Evolutionary conservation across 2,329 filamentous ascomycete genomes (phyloP).

Genomic region (Penicillium vulpinum): DNA sequence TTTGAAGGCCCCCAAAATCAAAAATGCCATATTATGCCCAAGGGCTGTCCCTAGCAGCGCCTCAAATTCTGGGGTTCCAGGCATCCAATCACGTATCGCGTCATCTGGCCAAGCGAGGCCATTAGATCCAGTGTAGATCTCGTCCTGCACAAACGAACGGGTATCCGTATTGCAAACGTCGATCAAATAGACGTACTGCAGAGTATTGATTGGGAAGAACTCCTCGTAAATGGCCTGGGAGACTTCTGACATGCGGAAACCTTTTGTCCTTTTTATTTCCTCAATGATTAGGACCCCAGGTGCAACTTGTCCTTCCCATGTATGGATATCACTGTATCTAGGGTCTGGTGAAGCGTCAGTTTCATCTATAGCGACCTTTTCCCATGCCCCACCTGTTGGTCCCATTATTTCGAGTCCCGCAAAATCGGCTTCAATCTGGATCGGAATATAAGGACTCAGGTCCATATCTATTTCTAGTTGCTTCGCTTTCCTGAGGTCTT

Average conservation of each 20-base stretch:
- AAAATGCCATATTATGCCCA: neutral
- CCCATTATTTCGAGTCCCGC: neutral
- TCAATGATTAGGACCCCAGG: neutral
- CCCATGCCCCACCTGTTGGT: neutral
- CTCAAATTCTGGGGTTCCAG: constrained; percentile 2
- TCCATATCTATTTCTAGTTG: neutral
- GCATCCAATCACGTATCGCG: neutral
- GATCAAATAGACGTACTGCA: neutral
- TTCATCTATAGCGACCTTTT: neutral
- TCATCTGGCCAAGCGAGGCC: neutral
- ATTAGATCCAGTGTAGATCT: neutral
- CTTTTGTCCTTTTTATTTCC: neutral
- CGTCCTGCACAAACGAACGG: neutral
- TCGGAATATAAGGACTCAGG: neutral
- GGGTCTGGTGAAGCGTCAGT: neutral
- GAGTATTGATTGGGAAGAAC: neutral
- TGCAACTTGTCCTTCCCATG: neutral
- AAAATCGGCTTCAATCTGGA: neutral
- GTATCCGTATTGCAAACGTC: neutral
- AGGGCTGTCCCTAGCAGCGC: constrained; percentile 4
- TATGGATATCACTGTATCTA: neutral
- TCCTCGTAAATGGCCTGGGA: neutral
- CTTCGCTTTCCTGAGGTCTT: neutral
- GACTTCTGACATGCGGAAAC: neutral
- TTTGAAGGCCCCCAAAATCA: constrained; percentile 6